Base-by-base conservation (phyloP, 2,329 filamentous ascomycete genomes). In the Arachnomyces sp. region DNA sequence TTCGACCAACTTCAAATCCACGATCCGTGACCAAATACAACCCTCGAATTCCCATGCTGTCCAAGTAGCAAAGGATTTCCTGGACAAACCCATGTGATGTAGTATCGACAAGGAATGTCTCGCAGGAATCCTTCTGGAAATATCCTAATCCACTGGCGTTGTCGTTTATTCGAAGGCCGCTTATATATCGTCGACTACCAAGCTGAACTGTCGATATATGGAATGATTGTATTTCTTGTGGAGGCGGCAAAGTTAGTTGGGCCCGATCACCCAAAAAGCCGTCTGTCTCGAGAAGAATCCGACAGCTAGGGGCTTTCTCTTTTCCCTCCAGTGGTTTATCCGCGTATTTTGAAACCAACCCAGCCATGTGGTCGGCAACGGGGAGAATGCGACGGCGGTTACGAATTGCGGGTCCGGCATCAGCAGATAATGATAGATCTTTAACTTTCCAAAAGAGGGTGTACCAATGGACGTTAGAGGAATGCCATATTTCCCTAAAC, bases 301-400 rank as follows among this genome's bases (percentile, higher is more conserved):
- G 32, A 9, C 17, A 9, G 9, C 11, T 15, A 11, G 32, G 3
- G 4, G 11, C 1, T 16, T 7, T n/a, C 3, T n/a, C 15, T 34
- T 12, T 34, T 9, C 34, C 34, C 28, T 36, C 18, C 18, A 36
- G 15, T 12, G 12, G 8, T 12, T 28, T 9, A 15, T 16, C 14
- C 4, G 11, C 32, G 14, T 34, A 34, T n/a, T 4, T 34, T 16
- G 11, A 14, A 11, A 15, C 32, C 15, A 34, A 34, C 12, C 16
- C 15, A 18, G 34, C 16, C 12, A 25, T n/a, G 7, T n/a, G 13
- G 28, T 34, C 14, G 16, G 17, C 37, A 13, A 39, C 29, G 11
- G 37, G 28, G 13, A 39, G 37, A 39, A 39, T 33, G n/a, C 37
- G 37, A 39, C 37, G 37, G 14, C 37, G 37, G 34, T 39, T 39